Evolutionary conservation across 2,329 filamentous ascomycete genomes (phyloP).

Genomic region (Alternaria dauci): DNA sequence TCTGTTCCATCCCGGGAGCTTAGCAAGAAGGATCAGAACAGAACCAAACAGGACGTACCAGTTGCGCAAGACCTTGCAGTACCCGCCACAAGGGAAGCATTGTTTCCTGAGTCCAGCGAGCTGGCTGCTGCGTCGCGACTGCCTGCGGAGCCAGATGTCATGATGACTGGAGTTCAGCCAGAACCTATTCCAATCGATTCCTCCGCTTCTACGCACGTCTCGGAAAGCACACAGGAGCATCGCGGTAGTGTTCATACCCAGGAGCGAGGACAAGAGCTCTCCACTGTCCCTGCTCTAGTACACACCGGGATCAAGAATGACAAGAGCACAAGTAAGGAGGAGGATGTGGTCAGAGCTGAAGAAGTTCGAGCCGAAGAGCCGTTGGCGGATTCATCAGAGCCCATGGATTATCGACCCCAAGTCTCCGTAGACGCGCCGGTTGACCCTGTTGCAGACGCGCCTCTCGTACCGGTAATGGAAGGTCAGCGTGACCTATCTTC

Average conservation of each 20-base stretch:
- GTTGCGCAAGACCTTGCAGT: constrained; percentile 2
- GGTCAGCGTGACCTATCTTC: not conserved
- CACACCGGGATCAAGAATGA: constrained; percentile 43
- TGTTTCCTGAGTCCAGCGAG: not conserved
- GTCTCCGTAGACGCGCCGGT: not conserved
- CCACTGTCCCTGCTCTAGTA: constrained; percentile 23
- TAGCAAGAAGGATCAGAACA: constrained; percentile 56
- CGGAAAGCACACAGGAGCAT: constrained; percentile 1
- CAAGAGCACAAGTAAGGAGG: constrained; percentile 42
- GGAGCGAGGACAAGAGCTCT: constrained; percentile 17
- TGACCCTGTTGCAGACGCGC: not conserved
- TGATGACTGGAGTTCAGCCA: not conserved
- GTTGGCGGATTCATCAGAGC: not conserved
- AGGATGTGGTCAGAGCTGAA: constrained; percentile 8
- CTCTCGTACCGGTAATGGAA: not conserved
- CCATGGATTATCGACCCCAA: not conserved
- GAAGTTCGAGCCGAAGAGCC: not conserved
- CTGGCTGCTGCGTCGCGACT: not conserved
- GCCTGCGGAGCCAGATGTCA: not conserved
- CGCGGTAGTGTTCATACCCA: not conserved
- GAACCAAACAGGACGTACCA: constrained; percentile 32
- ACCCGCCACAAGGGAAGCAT: not conserved
- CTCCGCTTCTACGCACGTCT: not conserved
- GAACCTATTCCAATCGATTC: not conserved
- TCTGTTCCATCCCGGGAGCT: constrained; percentile 32